phyloP scores from a whole-genome alignment of 2,329 filamentous ascomycete species.

The Onygenales sp. region DNA sequence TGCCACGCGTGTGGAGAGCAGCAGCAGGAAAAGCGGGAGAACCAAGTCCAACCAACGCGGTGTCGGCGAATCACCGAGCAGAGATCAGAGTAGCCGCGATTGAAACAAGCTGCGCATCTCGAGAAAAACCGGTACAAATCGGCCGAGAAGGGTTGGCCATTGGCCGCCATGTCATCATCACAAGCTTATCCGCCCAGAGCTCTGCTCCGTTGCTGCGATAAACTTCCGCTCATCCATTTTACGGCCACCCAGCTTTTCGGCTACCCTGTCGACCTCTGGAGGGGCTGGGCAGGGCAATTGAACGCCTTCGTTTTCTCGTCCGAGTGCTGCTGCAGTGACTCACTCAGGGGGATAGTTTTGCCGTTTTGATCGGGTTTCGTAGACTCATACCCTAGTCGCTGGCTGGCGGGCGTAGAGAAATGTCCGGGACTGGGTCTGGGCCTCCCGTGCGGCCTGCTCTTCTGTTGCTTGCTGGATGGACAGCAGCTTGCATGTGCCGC shows the following conservation, averaged over 20 bases:
- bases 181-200: background rate
- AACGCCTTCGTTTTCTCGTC: background rate
- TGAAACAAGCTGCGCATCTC: background rate
- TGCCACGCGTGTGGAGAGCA: too few species aligned
- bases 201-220: background rate
- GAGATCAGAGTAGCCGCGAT: background rate
- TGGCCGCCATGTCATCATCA: conserved; percentile 2
- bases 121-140: background rate
- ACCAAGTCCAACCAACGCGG: too few species aligned
- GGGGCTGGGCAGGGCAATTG: background rate
- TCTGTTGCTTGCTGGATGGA: background rate
- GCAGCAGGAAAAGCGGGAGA: too few species aligned
- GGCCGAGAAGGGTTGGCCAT: background rate
- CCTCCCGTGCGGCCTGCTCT: too few species aligned
- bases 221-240: conserved; percentile 1
- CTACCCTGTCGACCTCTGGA: too few species aligned
- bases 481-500: conserved; percentile 1
- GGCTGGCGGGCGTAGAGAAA: too few species aligned
- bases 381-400: background rate
- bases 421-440: background rate
- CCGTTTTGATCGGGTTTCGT: background rate
- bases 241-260: too few species aligned
- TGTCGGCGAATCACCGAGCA: too few species aligned
- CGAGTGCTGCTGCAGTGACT: background rate
- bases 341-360: background rate